Base-by-base conservation (phyloP, 805 yeast genomes). In the Danielozyma ontarioensis region DNA sequence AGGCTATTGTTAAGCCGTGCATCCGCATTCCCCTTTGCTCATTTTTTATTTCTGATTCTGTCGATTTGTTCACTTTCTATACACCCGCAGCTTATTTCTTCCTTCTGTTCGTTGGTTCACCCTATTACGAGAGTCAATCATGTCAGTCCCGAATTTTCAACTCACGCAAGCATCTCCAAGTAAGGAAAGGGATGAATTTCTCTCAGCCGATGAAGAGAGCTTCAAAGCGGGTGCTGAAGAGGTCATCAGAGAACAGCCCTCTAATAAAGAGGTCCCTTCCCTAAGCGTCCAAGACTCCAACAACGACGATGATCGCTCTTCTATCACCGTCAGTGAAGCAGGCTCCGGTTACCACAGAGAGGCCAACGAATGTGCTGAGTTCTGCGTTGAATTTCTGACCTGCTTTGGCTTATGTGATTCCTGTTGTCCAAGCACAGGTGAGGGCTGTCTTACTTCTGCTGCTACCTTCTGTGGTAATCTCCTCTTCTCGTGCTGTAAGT, bases 381-480 rank as follows among this genome's bases (percentile, higher is more conserved):
- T 66, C 37, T 63, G 67, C 40, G 41, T 59, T 31, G 71, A 65
- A 31, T 50, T 44, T 25, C 50, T 47, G 31, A 37, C 55, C 13
- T 66, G 72, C 41, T 66, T 66, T 34, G 71, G 72, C 1, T 47
- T 62, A 30, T 57, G 57, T 32, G 65, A 62, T 29, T 46, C 53
- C 5, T 64, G 67, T 38, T 64, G 70, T 40, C 72, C 72, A n/a
- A 38, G 56, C 26, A 48, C 48, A 13, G 67, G 67, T 3, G 70
- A 64, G 33, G 71, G 72, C 7, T 65, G 59, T 39, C 35, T 64
- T 32, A 54, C 62, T 28, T 42, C 60, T 15, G 36, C 53, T 18
- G 68, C 68, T 7, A 46, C 57, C 1, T 59, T 64, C 48, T 44
- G 58, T 30, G 71, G 70, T 17, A 60, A 58, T 37, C 37, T 64